phyloP scores from a whole-genome alignment of 1,284 basidiomycete species.

The Pascua guehoae region DNA sequence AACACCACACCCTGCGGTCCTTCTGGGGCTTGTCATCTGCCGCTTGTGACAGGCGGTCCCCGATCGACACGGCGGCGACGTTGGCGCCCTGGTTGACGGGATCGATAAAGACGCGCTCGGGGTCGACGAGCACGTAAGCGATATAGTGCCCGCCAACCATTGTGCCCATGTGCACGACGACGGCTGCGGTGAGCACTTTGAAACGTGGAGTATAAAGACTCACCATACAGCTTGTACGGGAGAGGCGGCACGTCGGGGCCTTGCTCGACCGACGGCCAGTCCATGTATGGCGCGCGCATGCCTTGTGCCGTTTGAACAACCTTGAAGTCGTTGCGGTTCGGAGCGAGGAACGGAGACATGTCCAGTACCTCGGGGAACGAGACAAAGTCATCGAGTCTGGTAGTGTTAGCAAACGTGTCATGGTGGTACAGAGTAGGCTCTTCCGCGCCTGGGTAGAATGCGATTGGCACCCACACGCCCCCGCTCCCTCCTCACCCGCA shows the following conservation, averaged over 20 bases:
- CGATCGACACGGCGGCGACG: neutral
- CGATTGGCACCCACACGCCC: neutral
- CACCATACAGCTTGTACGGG: conserved; percentile 46
- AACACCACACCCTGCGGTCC: conserved; percentile 73
- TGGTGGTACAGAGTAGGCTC: neutral
- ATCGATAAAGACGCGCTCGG: conserved; percentile 31
- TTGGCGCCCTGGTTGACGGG: conserved; percentile 4
- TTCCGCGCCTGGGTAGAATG: neutral
- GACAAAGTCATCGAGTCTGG: conserved; percentile 80
- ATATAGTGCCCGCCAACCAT: conserved; percentile 88
- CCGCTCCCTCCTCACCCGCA: neutral
- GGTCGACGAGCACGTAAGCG: conserved; percentile 56
- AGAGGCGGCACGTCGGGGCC: conserved; percentile 37
- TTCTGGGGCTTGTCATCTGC: neutral
- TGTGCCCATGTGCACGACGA: conserved; percentile 81
- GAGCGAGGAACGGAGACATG: conserved; percentile 78
- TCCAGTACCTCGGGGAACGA: conserved; percentile 83
- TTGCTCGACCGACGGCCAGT: conserved; percentile 43
- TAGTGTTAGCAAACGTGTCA: neutral
- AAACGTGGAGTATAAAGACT: conserved; percentile 4
- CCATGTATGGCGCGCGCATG: conserved; percentile 41
- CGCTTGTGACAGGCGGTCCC: too few species aligned
- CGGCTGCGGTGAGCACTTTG: conserved; percentile 54
- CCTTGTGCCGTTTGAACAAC: conserved; percentile 31
- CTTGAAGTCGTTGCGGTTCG: conserved; percentile 54